These are phyloP conservation scores for Calonectria ilicicola DNA, from an alignment of 2,329 filamentous ascomycete species.

Conservation along the genomic window DNA sequence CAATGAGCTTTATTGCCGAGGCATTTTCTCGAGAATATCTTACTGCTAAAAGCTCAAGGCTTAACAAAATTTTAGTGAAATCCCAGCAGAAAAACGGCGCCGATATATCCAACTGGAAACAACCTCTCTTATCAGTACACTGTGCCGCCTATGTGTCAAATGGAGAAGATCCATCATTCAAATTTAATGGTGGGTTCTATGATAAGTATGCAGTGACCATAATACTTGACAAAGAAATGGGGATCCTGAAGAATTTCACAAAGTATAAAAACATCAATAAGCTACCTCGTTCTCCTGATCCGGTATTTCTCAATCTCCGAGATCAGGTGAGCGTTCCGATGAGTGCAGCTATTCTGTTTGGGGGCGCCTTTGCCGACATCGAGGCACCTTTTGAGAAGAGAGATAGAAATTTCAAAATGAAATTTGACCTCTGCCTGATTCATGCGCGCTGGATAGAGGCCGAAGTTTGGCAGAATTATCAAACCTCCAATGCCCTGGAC, in stretches of 20 bases:
- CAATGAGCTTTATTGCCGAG: not conserved
- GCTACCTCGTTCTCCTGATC: not conserved
- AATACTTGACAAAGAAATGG: not conserved
- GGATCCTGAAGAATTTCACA: not conserved
- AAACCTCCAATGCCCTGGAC: not conserved
- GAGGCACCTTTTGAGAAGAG: not conserved
- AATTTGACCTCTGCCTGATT: not conserved
- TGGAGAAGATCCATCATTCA: not conserved
- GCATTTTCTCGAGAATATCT: not conserved
- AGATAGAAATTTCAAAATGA: not conserved
- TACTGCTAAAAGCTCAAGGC: not conserved
- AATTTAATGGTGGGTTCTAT: not conserved
- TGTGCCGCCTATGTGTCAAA: not conserved
- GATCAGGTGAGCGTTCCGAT: not conserved
- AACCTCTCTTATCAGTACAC: not conserved
- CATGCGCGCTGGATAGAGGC: not conserved
- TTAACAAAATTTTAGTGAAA: not conserved
- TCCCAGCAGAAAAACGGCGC: not conserved
- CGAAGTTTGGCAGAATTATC: not conserved
- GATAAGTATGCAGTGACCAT: not conserved
- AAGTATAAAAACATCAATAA: not conserved
- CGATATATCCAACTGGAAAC: not conserved
- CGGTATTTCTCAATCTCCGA: not conserved
- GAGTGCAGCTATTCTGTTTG: not conserved
- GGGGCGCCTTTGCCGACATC: not conserved